These are phyloP conservation scores for Isoetes engelmannii DNA, from an alignment of 83 land plant species.

Conservation along the genomic window DNA sequence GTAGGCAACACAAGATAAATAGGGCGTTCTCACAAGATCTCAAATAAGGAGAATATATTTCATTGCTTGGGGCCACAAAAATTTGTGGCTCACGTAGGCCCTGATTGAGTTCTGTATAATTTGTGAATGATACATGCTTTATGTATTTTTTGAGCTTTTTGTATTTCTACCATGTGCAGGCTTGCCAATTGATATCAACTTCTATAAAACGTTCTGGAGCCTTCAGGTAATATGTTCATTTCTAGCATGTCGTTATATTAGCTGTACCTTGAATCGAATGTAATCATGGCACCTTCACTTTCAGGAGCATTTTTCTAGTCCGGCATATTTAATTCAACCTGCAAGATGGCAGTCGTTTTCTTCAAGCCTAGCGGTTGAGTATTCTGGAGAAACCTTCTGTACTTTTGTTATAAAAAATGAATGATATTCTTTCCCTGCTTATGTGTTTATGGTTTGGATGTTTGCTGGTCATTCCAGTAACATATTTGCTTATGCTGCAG, in stretches of 20 bases:
- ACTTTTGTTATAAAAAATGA: not conserved
- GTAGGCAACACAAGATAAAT: too few species aligned
- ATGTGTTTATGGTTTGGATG: not conserved
- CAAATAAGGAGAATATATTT: too few species aligned
- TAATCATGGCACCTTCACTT: not conserved
- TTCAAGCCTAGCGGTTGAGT: constrained; percentile 29
- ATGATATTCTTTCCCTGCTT: not conserved
- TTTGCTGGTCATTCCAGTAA: too few species aligned
- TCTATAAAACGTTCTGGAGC: constrained; percentile 98
- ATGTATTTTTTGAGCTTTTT: not conserved
- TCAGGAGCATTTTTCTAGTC: constrained; percentile 87
- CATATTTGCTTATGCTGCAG: constrained; percentile 32
- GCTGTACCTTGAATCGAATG: not conserved
- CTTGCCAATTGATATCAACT: constrained; percentile 85
- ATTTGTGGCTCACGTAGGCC: too few species aligned
- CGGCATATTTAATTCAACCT: constrained; percentile 46
- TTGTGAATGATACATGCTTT: too few species aligned
- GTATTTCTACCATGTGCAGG: constrained; percentile 38
- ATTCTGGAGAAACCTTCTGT: not conserved
- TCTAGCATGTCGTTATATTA: not conserved
- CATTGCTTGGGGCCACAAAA: too few species aligned
- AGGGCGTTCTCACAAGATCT: too few species aligned
- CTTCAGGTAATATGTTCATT: constrained; percentile 51
- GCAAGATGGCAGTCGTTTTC: constrained; percentile 87
- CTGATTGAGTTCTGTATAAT: too few species aligned